A percentile compares a stretch with the other conserved stretches of the same genome.
Conservation (phyloP, 495 filamentous ascomycete genomes). For the Xylaria bambusicola region DNA sequence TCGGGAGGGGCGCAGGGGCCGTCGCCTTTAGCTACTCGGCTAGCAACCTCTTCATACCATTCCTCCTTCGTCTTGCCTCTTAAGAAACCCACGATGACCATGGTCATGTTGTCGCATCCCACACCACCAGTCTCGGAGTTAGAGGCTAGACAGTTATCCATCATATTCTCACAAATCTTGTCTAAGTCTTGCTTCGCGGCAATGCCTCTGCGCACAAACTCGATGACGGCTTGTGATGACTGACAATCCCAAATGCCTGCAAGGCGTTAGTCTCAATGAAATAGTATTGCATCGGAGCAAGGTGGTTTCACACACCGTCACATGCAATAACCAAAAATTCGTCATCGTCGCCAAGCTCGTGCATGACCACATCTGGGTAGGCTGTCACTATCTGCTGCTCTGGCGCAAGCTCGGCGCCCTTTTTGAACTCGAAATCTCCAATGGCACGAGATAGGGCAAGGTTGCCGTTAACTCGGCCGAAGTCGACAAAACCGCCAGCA, state of each 20-base stretch:
- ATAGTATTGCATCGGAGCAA: not conserved
- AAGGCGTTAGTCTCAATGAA: conserved; percentile 32
- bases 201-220: conserved; percentile 95
- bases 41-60: conserved; percentile 95
- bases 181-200: conserved; percentile 91
- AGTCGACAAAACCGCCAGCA: conserved; percentile 97
- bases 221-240: conserved; percentile 93
- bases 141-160: conserved; percentile 97
- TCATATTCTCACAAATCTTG: conserved; percentile 98
- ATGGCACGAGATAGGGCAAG: conserved; percentile 96
- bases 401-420: conserved; percentile 91
- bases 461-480: conserved; percentile 97
- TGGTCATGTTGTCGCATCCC: conserved; percentile 99
- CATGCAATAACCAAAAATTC: conserved; percentile 97
- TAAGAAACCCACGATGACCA: conserved; percentile 86
- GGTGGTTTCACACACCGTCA: conserved; percentile 64
- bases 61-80: conserved; percentile 90
- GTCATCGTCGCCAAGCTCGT: conserved; percentile 89
- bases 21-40: conserved; percentile 93
- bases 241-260: conserved; percentile 99
- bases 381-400: conserved; percentile 98
- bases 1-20: conserved; percentile 98
- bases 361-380: conserved; percentile 87
- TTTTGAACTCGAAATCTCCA: conserved; percentile 99
- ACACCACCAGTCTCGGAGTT: conserved; percentile 98